These are phyloP conservation scores for Termitomyces eurrhizus DNA, from an alignment of 768 basidiomycete genomes.

Conservation along the genomic window DNA sequence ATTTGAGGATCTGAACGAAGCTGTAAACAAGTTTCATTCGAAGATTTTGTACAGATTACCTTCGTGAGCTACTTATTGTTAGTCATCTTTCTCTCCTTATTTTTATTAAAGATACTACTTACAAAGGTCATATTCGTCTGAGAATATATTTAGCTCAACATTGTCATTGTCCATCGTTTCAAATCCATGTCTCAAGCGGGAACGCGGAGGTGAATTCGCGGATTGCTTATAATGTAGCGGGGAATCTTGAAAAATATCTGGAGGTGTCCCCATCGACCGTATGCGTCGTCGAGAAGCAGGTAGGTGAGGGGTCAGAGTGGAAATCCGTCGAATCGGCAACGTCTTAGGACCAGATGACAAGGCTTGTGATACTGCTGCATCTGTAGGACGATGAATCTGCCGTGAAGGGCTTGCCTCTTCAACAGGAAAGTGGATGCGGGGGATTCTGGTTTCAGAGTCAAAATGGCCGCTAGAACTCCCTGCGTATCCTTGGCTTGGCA, in stretches of 20 bases:
- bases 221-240: conserved; percentile 4
- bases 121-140: conserved; percentile 80
- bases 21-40: not conserved
- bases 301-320: conserved; percentile 10
- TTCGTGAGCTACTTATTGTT: conserved; percentile 56
- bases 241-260: conserved; percentile 8
- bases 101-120: conserved; percentile 25
- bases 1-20: conserved; percentile 63
- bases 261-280: conserved; percentile 13
- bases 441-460: conserved; percentile 14
- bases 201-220: conserved; percentile 10
- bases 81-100: conserved; percentile 4
- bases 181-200: conserved; percentile 4
- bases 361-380: conserved; percentile 3
- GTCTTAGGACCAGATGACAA: conserved; percentile 2
- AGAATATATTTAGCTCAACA: conserved; percentile 36
- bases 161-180: conserved; percentile 10
- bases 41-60: conserved; percentile 38
- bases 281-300: conserved; percentile 14
- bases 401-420: conserved; percentile 12
- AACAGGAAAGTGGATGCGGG: conserved; percentile 19
- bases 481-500: conserved; percentile 13
- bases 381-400: conserved; percentile 4
- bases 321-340: conserved; percentile 11
- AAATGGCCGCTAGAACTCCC: conserved; percentile 10